Percentiles rank a stretch among this genome's conserved stretches.
Conservation (phyloP, 176 grass and related monocot species). For the Cocos nucifera region DNA sequence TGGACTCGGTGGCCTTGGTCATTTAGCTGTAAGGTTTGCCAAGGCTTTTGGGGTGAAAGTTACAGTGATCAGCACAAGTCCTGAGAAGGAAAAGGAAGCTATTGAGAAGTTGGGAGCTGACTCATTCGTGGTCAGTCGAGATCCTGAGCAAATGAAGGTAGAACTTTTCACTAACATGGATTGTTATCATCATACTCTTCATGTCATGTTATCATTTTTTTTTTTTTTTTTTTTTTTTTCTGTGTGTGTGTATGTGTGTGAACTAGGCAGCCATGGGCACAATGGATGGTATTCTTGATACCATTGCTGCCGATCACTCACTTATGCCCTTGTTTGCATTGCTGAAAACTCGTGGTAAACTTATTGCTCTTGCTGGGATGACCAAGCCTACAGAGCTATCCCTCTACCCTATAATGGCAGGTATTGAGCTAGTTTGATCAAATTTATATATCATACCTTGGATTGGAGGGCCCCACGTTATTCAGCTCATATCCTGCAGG, state of each 20-base stretch:
- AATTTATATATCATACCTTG: no score
- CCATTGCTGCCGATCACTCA: conserved; percentile 7
- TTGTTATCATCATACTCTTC: background rate
- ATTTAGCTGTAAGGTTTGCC: conserved; percentile 43
- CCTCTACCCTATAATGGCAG: conserved; percentile 8
- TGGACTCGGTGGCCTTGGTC: conserved; percentile 42
- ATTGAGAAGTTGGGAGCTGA: conserved; percentile 32
- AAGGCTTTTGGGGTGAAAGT: conserved; percentile 40
- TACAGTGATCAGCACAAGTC: conserved; percentile 43
- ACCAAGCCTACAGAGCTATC: conserved; percentile 21
- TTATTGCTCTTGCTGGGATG: conserved; percentile 15
- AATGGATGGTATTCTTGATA: conserved; percentile 24
- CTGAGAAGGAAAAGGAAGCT: conserved; percentile 32
- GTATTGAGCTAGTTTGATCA: background rate
- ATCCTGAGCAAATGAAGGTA: conserved; percentile 24
- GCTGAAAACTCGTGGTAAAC: conserved; percentile 21
- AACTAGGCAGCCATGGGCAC: conserved; percentile 19
- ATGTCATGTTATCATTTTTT: background rate
- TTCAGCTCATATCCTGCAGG: background rate
- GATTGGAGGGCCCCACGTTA: no score
- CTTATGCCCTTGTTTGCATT: conserved; percentile 6
- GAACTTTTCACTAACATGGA: background rate
- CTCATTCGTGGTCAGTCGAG: conserved; percentile 19
- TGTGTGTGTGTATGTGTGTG: no score
- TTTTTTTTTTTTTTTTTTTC: no score